Base-by-base conservation (phyloP, 805 yeast species). In the Isabelozyma gotoi region DNA sequence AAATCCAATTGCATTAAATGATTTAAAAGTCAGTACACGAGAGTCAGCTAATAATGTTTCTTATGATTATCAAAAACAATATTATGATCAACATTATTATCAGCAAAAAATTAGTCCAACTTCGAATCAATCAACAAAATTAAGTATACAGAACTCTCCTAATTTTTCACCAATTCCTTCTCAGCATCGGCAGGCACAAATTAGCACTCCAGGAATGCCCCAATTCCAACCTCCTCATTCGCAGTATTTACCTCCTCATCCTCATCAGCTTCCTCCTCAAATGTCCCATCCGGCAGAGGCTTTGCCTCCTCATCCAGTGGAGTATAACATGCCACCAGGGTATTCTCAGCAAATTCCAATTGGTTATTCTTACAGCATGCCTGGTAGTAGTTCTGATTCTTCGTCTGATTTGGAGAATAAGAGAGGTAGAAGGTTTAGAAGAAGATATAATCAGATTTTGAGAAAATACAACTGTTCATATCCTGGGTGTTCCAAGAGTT, bases 401-500 rank as follows among this genome's bases (percentile, higher is more conserved):
- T 38, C 44, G 11, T 15, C 38, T 5, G 43, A 27, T 6, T 34
- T 45, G 27, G 62, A 59, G 20, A 47, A 40, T 36, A 59, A 60
- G 42, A 56, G 65, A 4, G 66, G 63, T n/a, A 47, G 71, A 41
- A 43, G 71, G 32, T 67, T 66, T 45, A 48, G 71, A 41, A 56
- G 71, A 39, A 46, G 70, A 7, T 65, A 65, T 46, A 66, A 65
- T 49, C 73, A 67, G 44, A 67, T 67, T 36, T 55, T 63, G 7
- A 47, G 71, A 16, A 62, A 63, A 42, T 67, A 63, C 50, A 56
- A 47, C 39, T 71, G 76, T 45, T 50, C 63, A 24, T 64, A 42
- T 40, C 65, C 69, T 8, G 74, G 72, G 1, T 71, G 76, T 49
- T 52, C 62, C 41, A 71, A 71, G 49, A 65, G 72, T 46, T 71